Evolutionary conservation across 2,329 filamentous ascomycete species (phyloP), one percentile per base, ranked within the genome.

Genomic region (Scedosporium aurantiacum): DNA sequence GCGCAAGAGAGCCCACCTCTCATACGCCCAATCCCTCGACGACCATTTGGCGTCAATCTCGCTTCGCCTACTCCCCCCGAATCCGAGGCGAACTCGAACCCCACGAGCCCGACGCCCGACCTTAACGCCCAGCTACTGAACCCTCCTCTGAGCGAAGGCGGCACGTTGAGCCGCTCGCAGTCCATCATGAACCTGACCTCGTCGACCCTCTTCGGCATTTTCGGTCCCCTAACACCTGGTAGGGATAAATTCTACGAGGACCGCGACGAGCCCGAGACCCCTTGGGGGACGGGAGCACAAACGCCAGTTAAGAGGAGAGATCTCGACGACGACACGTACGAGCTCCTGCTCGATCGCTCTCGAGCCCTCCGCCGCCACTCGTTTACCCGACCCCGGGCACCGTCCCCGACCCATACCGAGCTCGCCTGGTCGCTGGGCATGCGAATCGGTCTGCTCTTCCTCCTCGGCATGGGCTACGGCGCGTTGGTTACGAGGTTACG

Each of bases 191-290:
- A 97, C 71, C 81, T 99, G 63, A 96, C 91, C 3, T 87, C 89
- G 8, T 92, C 91, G 2, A 96, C 94, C 0, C 82, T 99, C 4
- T 89, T 88, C 67, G 93, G 94, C 61, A 99, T 99, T 68, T 99
- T 96, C 77, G 86, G 86, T 10, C 85, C 85, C 5, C 83, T 83
- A 0, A 80, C 81, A 37, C 82, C 82, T 62, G 77, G 82, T 54
- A 73, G 74, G 65, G 74, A 81, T 66, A 72, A 78, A 68, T 70
- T 70, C 62, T 71, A 71, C 60, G 69, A 68, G 16, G 70, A 74
- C 52, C 65, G 69, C 63, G 83, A 84, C 65, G 85, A 86, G 64
- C 73, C 79, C 2, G 78, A 80, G 61, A 91, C 88, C 10, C 90
- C 90, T 2, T 94, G 88, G 87, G 90, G 88, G 25, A 89, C 86